Evolutionary conservation across 129 eudicot genomes (phyloP).

Genomic region (Calendula officinalis): DNA sequence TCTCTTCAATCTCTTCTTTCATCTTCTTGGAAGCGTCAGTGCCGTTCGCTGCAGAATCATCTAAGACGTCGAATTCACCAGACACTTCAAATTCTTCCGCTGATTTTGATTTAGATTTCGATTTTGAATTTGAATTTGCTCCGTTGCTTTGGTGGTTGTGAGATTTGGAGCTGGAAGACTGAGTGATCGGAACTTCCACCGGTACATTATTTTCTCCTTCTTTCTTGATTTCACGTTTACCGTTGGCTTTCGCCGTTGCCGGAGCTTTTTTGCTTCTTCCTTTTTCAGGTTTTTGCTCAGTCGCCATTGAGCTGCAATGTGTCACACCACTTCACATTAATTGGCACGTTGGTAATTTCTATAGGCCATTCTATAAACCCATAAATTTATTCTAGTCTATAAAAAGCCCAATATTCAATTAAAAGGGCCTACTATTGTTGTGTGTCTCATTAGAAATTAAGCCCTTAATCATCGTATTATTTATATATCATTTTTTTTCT

Average conservation of each 20-base stretch:
- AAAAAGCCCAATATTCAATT: neutral
- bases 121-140: slow-evolving; percentile 10
- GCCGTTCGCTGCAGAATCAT: slow-evolving; percentile 9
- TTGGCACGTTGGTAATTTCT: neutral
- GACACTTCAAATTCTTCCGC: neutral
- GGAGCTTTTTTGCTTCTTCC: slow-evolving; percentile 5
- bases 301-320: slow-evolving; percentile 17
- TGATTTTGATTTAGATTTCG: neutral
- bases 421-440: neutral
- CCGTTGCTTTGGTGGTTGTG: slow-evolving; percentile 17
- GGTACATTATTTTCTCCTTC: neutral
- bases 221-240: slow-evolving; percentile 21
- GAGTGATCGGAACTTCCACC: slow-evolving; percentile 9
- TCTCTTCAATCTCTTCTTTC: slow-evolving; percentile 29
- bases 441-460: too few relatives aligned
- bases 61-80: slow-evolving; percentile 8
- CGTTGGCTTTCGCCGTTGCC: slow-evolving; percentile 28
- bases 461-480: too few relatives aligned
- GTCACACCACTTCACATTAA: neutral
- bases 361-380: too few relatives aligned
- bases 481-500: too few relatives aligned
- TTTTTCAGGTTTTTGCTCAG: slow-evolving; percentile 21
- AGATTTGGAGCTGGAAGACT: slow-evolving; percentile 13
- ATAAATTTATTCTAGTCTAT: neutral
- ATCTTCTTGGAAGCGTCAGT: slow-evolving; percentile 15